Conservation (phyloP, 2,329 filamentous ascomycete species). For the Monascus ruber region DNA sequence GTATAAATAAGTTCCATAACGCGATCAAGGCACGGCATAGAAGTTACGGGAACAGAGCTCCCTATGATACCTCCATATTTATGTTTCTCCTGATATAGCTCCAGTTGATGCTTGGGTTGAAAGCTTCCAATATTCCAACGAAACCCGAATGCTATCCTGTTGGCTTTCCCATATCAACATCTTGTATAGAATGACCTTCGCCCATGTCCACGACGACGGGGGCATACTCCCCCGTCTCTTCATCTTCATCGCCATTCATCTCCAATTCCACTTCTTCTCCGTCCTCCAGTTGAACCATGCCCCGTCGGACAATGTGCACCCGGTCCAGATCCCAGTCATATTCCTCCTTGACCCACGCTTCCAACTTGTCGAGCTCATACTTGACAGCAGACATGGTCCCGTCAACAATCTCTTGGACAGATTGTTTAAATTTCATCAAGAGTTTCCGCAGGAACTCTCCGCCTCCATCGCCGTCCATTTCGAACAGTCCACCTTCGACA, state of each 20-base stretch:
- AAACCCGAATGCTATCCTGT: no score
- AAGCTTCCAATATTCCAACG: no score
- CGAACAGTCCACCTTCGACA: constrained; percentile 51
- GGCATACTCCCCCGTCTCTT: constrained; percentile 42
- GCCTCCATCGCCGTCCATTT: constrained; percentile 42
- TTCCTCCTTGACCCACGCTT: constrained; percentile 42
- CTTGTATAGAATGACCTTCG: constrained; percentile 5
- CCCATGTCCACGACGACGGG: constrained; percentile 46
- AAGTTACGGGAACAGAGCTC: neutral
- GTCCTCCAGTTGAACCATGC: constrained; percentile 51
- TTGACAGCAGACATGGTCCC: constrained; percentile 32
- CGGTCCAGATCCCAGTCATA: constrained; percentile 48
- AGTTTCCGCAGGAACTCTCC: constrained; percentile 42
- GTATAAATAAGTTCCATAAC: constrained; percentile 5
- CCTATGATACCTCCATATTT: neutral
- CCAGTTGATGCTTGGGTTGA: no score
- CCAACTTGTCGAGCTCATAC: constrained; percentile 43
- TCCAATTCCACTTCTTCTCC: constrained; percentile 53
- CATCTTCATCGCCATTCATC: constrained; percentile 45
- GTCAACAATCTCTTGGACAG: constrained; percentile 37
- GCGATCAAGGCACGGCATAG: neutral
- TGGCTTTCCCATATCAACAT: constrained; percentile 1
- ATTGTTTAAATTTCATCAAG: constrained; percentile 41
- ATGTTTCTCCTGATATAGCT: neutral
- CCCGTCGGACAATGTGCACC: constrained; percentile 42